These are phyloP conservation scores for Thymus quinquecostatus DNA, from an alignment of 257 asterid genomes.

Conservation along the genomic window DNA sequence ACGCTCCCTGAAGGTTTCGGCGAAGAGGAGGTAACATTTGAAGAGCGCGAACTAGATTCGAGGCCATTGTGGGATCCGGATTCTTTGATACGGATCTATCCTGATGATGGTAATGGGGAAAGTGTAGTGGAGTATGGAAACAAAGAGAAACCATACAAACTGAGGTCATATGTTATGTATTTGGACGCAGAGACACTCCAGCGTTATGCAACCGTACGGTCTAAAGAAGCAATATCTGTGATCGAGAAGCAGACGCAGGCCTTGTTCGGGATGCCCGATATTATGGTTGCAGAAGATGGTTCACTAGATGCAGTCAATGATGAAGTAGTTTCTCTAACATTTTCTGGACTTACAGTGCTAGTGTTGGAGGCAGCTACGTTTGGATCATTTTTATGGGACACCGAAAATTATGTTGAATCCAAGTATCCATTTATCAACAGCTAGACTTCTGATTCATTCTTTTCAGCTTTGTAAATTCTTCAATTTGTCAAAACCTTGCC, in stretches of 20 bases:
- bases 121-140: constrained; percentile 43
- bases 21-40: constrained; percentile 44
- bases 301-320: constrained; percentile 66
- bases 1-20: constrained; percentile 79
- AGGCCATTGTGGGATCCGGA: constrained; percentile 83
- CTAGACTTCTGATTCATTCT: constrained; percentile 35
- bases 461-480: constrained; percentile 30
- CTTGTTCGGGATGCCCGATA: constrained; percentile 84
- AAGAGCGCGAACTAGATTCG: constrained; percentile 48
- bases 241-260: constrained; percentile 94
- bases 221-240: constrained; percentile 79
- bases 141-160: constrained; percentile 55
- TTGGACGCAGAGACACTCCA: constrained; percentile 92
- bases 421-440: constrained; percentile 67
- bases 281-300: constrained; percentile 67
- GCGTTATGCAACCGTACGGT: constrained; percentile 81
- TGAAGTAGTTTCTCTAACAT: constrained; percentile 64
- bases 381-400: constrained; percentile 89
- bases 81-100: constrained; percentile 69
- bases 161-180: constrained; percentile 89
- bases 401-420: constrained; percentile 73
- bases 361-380: constrained; percentile 88
- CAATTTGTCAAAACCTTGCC: not conserved
- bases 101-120: constrained; percentile 64
- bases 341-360: constrained; percentile 77